phyloP scores from a whole-genome alignment of 441 rosid species.

The Pelargonium citronellum region DNA sequence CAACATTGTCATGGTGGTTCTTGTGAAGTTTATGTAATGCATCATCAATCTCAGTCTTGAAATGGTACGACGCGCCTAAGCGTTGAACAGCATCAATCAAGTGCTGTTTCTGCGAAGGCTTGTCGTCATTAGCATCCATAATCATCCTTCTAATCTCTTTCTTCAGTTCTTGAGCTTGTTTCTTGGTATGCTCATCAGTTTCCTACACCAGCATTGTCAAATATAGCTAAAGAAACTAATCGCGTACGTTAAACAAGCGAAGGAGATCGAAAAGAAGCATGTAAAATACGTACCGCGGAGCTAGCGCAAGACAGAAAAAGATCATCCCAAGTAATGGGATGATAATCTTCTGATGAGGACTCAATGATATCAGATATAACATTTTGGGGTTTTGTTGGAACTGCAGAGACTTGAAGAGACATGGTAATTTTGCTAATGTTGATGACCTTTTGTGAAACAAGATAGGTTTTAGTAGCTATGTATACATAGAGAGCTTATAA shows the following conservation, averaged over 20 bases:
- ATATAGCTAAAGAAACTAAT: too few relatives aligned
- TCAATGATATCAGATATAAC: not conserved
- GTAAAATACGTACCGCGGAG: too few relatives aligned
- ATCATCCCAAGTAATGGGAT: not conserved
- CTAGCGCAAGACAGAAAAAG: too few relatives aligned
- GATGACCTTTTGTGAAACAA: too few relatives aligned
- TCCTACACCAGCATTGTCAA: too few relatives aligned
- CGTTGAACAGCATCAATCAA: not conserved
- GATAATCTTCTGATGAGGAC: not conserved
- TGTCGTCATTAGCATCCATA: not conserved
- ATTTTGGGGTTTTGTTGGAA: not conserved
- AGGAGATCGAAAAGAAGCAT: not conserved
- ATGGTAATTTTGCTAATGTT: too few relatives aligned
- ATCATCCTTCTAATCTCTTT: not conserved
- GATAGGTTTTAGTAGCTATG: too few relatives aligned
- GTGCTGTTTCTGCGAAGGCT: not conserved
- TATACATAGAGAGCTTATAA: too few relatives aligned
- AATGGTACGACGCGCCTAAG: slow-evolving; percentile 18
- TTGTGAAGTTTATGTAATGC: not conserved
- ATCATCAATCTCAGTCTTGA: slow-evolving; percentile 15
- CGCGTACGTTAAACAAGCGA: too few relatives aligned
- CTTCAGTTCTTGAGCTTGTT: not conserved
- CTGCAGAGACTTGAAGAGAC: too few relatives aligned
- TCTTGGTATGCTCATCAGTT: not conserved
- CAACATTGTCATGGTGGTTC: not conserved